phyloP scores from a whole-genome alignment of 768 basidiomycete species.

The Tricholoma furcatifolium region DNA sequence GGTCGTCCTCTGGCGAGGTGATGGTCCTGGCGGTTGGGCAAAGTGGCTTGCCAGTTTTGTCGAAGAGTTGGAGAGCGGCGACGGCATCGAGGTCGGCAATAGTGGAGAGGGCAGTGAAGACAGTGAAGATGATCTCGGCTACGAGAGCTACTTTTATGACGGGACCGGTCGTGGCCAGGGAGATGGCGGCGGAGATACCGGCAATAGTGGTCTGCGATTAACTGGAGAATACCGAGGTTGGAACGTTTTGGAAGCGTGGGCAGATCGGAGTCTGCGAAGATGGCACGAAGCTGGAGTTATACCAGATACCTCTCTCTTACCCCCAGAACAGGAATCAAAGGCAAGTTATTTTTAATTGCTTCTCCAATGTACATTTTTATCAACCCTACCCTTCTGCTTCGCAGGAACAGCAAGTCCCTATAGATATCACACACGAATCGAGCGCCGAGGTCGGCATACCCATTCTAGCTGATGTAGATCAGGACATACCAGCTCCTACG shows the following conservation, averaged over 20 bases:
- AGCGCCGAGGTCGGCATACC: conserved; percentile 62
- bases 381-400: too few species aligned
- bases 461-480: conserved; percentile 44
- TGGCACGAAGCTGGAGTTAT: conserved; percentile 84
- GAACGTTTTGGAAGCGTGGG: conserved; percentile 92
- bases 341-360: conserved; percentile 30
- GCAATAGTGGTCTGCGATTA: conserved; percentile 68
- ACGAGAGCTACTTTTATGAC: conserved; percentile 85
- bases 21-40: conserved; percentile 91
- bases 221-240: conserved; percentile 89
- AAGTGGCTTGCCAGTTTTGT: conserved; percentile 89
- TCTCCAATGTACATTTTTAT: background rate
- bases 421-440: conserved; percentile 37
- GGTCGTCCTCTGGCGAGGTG: conserved; percentile 91
- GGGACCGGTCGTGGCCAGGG: conserved; percentile 76
- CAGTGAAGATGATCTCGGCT: conserved; percentile 83
- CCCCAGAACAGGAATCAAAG: conserved; percentile 47
- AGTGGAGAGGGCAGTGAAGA: conserved; percentile 59
- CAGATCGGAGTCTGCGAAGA: conserved; percentile 80
- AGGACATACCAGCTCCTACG: conserved; percentile 33
- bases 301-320: conserved; percentile 41
- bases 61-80: conserved; percentile 89
- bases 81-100: conserved; percentile 79
- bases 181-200: conserved; percentile 75
- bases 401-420: conserved; percentile 38